These are phyloP conservation scores for Hymenotorrendiella dingleyae DNA, from an alignment of 2,329 filamentous ascomycete genomes.

Conservation along the genomic window DNA sequence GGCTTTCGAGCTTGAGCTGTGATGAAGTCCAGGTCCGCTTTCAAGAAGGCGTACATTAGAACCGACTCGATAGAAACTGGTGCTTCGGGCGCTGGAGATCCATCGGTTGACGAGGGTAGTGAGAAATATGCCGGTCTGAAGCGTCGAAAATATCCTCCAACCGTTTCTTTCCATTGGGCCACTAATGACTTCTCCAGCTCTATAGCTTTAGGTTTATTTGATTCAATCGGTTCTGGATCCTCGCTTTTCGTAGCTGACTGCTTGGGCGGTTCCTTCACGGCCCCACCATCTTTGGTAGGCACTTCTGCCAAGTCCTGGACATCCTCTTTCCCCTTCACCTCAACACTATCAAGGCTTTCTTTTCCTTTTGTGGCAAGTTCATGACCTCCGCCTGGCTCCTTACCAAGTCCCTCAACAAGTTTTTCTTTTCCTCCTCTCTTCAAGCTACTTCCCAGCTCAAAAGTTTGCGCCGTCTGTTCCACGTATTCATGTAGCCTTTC, in stretches of 20 bases:
- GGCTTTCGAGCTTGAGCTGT: slow-evolving; percentile 79
- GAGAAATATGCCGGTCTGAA: slow-evolving; percentile 78
- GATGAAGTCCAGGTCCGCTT: slow-evolving; percentile 91
- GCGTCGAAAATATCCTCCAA: slow-evolving; percentile 90
- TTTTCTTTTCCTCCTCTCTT: slow-evolving; percentile 35
- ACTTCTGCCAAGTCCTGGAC: slow-evolving; percentile 24
- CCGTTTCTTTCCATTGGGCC: slow-evolving; percentile 70
- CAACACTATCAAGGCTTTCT: slow-evolving; percentile 37
- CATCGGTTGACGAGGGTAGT: slow-evolving; percentile 30
- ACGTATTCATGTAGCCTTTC: slow-evolving; percentile 85
- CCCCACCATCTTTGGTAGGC: slow-evolving; percentile 21
- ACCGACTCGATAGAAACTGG: slow-evolving; percentile 66
- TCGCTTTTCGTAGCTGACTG: slow-evolving; percentile 35
- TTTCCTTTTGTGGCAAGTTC: slow-evolving; percentile 30
- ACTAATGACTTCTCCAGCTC: slow-evolving; percentile 67
- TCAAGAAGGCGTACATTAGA: slow-evolving; percentile 86
- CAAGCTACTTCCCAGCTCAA: slow-evolving; percentile 74
- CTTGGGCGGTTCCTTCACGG: slow-evolving; percentile 30
- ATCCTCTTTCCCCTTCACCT: slow-evolving; percentile 46
- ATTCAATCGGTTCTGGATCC: slow-evolving; percentile 30
- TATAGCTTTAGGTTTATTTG: slow-evolving; percentile 53
- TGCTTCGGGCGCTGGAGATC: slow-evolving; percentile 24
- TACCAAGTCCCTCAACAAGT: slow-evolving; percentile 18
- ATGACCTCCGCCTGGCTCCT: slow-evolving; percentile 24
- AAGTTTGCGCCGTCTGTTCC: slow-evolving; percentile 70